A percentile compares a stretch with the other conserved stretches of the same genome.
These are phyloP conservation scores for Tetratostichococcus sp. DNA, from an alignment of 139 green algal genomes.

Conservation along the genomic window DNA sequence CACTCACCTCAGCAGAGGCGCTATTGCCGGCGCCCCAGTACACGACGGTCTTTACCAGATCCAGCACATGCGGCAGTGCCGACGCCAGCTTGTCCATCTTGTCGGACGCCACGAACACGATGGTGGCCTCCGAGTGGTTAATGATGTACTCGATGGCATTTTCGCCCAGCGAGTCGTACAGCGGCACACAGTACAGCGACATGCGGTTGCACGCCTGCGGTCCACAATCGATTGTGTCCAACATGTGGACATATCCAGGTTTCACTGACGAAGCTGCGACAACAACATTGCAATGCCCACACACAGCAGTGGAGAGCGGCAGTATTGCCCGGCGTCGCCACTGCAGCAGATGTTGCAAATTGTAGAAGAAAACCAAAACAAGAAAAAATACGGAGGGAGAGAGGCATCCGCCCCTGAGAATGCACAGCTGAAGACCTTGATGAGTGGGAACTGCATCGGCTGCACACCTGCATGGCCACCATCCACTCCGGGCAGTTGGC, in stretches of 20 bases:
- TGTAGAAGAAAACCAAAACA: too few relatives aligned
- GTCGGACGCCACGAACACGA: slow-evolving; percentile 44
- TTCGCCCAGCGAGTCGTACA: slow-evolving; percentile 93
- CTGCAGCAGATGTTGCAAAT: too few relatives aligned
- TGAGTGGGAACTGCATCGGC: too few relatives aligned
- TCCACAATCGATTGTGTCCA: background rate
- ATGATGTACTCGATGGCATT: slow-evolving; percentile 91
- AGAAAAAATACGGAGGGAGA: too few relatives aligned
- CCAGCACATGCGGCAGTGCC: slow-evolving; percentile 48
- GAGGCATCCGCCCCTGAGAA: too few relatives aligned
- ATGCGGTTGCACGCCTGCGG: slow-evolving; percentile 89
- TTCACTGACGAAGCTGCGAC: too few relatives aligned
- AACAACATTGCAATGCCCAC: too few relatives aligned
- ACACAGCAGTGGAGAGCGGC: too few relatives aligned
- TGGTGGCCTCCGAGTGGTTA: slow-evolving; percentile 63
- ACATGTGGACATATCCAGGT: too few relatives aligned
- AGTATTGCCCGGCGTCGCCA: too few relatives aligned
- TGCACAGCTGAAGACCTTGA: too few relatives aligned
- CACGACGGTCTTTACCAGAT: slow-evolving; percentile 63
- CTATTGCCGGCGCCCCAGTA: slow-evolving; percentile 65
- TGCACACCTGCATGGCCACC: slow-evolving; percentile 78
- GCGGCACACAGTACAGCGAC: slow-evolving; percentile 78
- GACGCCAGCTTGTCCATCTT: slow-evolving; percentile 63
- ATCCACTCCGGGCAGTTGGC: slow-evolving; percentile 90
- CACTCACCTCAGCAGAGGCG: slow-evolving; percentile 7